Conservation (phyloP, 2,329 filamentous ascomycete genomes). For the Cytospora piceae region DNA sequence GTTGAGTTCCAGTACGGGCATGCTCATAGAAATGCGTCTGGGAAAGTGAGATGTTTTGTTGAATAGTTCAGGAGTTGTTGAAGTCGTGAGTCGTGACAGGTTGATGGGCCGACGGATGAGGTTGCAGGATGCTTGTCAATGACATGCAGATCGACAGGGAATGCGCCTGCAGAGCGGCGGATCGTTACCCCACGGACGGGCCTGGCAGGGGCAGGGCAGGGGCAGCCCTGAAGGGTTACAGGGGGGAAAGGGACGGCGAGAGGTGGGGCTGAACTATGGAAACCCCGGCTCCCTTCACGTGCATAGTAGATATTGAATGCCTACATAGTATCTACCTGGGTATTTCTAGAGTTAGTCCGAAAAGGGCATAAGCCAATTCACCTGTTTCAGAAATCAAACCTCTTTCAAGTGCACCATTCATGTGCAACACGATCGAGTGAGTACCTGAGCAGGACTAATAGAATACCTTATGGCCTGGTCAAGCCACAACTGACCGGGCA, state of each 20-base stretch:
- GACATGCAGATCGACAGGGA: conserved; percentile 22
- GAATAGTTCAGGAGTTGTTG: conserved; percentile 4
- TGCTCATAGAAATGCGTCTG: conserved; percentile 28
- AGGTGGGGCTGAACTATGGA: background rate
- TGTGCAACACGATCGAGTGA: too few species aligned
- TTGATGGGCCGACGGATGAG: conserved; percentile 13
- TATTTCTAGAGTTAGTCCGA: background rate
- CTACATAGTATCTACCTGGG: too few species aligned
- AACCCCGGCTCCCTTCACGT: background rate
- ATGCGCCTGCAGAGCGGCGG: conserved; percentile 15
- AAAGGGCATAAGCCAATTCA: background rate
- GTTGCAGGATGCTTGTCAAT: conserved; percentile 4
- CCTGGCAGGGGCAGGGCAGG: background rate
- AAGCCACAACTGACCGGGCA: too few species aligned
- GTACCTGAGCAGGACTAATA: too few species aligned
- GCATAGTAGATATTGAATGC: background rate
- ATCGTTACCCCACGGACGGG: background rate
- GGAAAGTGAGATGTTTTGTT: background rate
- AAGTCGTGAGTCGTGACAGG: background rate
- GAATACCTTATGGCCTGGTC: too few species aligned
- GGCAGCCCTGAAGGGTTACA: background rate
- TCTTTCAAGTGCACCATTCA: background rate
- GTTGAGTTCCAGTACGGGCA: conserved; percentile 39
- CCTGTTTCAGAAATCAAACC: background rate
- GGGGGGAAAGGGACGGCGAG: background rate